Evolutionary conservation across 1,284 basidiomycete species (phyloP).

Genomic region (Trametes pubescens): DNA sequence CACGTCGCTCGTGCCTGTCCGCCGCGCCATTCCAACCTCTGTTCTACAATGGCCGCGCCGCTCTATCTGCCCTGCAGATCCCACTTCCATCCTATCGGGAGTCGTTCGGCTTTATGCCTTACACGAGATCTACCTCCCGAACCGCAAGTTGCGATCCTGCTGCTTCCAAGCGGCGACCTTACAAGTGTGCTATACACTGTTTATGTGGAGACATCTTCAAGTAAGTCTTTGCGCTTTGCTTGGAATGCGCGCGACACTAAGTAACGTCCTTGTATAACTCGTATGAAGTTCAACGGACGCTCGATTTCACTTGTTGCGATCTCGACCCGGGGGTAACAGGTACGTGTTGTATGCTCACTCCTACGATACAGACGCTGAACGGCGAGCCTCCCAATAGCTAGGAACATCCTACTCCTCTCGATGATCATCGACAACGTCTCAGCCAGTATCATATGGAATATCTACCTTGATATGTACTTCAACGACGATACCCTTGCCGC

Average conservation of each 20-base stretch:
- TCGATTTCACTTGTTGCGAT: conserved; percentile 71
- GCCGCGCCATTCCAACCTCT: too few relatives aligned
- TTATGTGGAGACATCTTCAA: conserved; percentile 17
- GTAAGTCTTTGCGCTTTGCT: conserved; percentile 23
- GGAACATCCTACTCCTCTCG: conserved; percentile 49
- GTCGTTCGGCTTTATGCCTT: too few relatives aligned
- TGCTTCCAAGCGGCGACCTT: conserved; percentile 68
- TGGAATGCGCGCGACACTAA: too few relatives aligned
- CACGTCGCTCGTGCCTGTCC: too few relatives aligned
- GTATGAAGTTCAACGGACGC: conserved; percentile 40
- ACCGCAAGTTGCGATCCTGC: too few relatives aligned
- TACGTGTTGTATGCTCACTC: conserved; percentile 32
- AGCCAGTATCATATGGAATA: conserved; percentile 53
- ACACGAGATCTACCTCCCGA: too few relatives aligned
- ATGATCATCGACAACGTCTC: conserved; percentile 45
- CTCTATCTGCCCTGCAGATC: too few relatives aligned
- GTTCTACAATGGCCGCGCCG: too few relatives aligned
- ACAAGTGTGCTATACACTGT: conserved; percentile 63
- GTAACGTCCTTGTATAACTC: conserved; percentile 1
- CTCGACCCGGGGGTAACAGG: conserved; percentile 65
- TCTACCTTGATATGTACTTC: conserved; percentile 65
- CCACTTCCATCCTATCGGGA: too few relatives aligned
- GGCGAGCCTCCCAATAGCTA: conserved; percentile 42
- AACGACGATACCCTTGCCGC: conserved; percentile 47
- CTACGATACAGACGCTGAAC: not conserved